Evolutionary conservation across 2,329 filamentous ascomycete species (phyloP), one percentile per base, ranked within the genome.

Genomic region (Pyrenochaeta sp.): DNA sequence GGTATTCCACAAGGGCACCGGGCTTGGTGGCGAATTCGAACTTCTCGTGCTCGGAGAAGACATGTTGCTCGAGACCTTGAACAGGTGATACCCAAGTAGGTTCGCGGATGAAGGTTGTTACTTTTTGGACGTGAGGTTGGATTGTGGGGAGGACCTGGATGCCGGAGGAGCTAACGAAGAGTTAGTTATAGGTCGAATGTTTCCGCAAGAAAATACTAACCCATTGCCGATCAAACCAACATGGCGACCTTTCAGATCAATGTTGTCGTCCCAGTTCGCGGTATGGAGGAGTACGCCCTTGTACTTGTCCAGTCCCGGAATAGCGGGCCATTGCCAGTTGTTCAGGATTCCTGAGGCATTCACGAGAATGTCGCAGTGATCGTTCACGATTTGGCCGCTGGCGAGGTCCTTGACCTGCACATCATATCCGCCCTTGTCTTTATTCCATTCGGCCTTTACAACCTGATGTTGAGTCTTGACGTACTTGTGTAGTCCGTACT

Each of bases 161-260:
- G 0, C 82, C 85, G 6, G 83, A 84, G 42, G 83, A 84, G 1
- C 85, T 85, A 13, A 19, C 1, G 46, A 77, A 42, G 3, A 19
- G 12, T 58, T 30, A 49, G 52, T 10, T 56, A 12, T 19, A 27
- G 2, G 7, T 2, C 2, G 15, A 19, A 37, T 27, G 4, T 24
- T 28, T 12, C 3, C 10, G n/a, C 32, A 3, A 48, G 3, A 15
- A 7, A 25, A 15, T 27, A 52, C 50, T 43, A 19, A 78, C 68
- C 78, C 79, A 50, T 81, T 85, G 15, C 85, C 86, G 49, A 88
- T 81, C n/a, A 87, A 70, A 5, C 81, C 80, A 25, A 86, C 82
- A 9, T 76, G 75, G 60, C 84, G 84, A 27, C 74, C 80, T 1
- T 68, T 68, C 6, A 85, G 72, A n/a, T 84, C 78, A 8, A 85